Conservation (phyloP, 2,329 filamentous ascomycete genomes). For the Penicillium sp. region DNA sequence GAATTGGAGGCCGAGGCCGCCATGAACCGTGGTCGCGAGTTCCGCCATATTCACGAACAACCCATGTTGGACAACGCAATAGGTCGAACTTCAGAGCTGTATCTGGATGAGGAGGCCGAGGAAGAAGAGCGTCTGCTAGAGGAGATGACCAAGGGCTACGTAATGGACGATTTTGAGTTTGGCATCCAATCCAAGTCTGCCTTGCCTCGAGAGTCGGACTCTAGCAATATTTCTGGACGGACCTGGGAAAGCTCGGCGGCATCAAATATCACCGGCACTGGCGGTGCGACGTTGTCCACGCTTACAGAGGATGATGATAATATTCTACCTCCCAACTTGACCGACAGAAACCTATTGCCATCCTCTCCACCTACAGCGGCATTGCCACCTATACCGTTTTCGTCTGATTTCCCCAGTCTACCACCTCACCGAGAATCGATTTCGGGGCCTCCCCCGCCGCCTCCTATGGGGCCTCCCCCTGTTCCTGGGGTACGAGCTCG, state of each 20-base stretch:
- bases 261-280: constrained; percentile 73
- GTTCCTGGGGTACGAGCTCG: constrained; percentile 70
- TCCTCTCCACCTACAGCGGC: constrained; percentile 40
- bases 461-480: constrained; percentile 32
- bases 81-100: constrained; percentile 50
- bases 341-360: constrained; percentile 40
- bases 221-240: constrained; percentile 75
- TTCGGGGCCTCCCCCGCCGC: constrained; percentile 27
- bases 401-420: constrained; percentile 43
- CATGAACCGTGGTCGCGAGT: constrained; percentile 66
- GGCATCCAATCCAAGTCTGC: constrained; percentile 70
- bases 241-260: constrained; percentile 82
- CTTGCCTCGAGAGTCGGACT: constrained; percentile 79
- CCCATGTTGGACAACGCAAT: constrained; percentile 28
- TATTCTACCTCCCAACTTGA: constrained; percentile 46
- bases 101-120: constrained; percentile 69
- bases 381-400: constrained; percentile 57
- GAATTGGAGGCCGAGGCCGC: constrained; percentile 72
- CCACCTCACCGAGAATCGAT: constrained; percentile 29
- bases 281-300: constrained; percentile 72
- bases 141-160: constrained; percentile 84
- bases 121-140: constrained; percentile 80
- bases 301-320: constrained; percentile 67
- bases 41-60: constrained; percentile 51
- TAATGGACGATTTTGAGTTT: constrained; percentile 82